Conservation (phyloP, 306 rosid genomes). For the Corylus avellana region DNA sequence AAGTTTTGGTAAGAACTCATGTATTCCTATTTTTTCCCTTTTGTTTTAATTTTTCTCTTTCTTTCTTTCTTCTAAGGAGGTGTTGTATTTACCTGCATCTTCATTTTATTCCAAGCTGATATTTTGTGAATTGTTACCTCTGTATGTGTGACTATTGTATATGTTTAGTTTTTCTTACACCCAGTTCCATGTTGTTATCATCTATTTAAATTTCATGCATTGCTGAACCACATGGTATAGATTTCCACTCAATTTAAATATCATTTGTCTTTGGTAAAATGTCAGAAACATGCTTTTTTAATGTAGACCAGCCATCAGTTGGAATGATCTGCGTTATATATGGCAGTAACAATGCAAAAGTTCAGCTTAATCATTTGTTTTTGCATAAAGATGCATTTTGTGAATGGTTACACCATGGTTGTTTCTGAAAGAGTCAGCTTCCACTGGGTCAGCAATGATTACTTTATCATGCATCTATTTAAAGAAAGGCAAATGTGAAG, state of each 20-base stretch:
- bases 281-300: neutral
- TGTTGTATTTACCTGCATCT: neutral
- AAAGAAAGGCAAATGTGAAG: neutral
- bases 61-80: neutral
- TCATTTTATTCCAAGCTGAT: neutral
- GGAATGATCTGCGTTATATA: neutral
- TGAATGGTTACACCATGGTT: neutral
- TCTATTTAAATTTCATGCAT: neutral
- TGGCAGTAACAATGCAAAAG: neutral
- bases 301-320: neutral
- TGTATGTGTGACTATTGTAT: neutral
- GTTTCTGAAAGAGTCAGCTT: neutral
- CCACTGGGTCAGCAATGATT: neutral
- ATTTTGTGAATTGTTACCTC: neutral
- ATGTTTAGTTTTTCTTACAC: neutral
- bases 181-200: neutral
- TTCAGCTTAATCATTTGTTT: neutral
- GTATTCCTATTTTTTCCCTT: slow-evolving; percentile 1
- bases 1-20: slow-evolving; percentile 66
- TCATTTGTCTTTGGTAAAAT: neutral
- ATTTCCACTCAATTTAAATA: neutral
- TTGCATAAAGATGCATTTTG: neutral
- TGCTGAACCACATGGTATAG: neutral
- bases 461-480: neutral
- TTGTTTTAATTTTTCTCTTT: neutral